Evolutionary conservation across 805 yeast genomes (phyloP).

Genomic region (Starmera amethionina): DNA sequence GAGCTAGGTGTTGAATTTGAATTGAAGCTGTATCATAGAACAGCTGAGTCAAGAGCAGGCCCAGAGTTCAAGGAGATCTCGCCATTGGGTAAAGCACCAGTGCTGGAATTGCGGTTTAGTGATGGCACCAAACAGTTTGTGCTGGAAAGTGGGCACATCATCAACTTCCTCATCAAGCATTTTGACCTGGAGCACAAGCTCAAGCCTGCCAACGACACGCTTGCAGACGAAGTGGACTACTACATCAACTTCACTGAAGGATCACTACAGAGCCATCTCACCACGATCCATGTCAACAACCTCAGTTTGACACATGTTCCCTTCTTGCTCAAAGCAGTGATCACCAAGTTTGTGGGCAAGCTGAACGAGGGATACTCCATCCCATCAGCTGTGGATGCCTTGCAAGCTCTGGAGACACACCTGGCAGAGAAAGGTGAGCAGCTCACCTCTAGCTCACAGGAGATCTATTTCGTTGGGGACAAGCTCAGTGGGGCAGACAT

Average conservation of each 20-base stretch:
- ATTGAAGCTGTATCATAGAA: conserved; percentile 41
- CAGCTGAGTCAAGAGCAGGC: conserved; percentile 38
- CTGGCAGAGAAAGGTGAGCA: conserved; percentile 22
- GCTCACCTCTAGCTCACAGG: neutral
- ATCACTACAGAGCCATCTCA: conserved; percentile 41
- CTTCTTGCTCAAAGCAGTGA: conserved; percentile 34
- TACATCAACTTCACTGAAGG: conserved; percentile 54
- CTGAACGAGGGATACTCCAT: conserved; percentile 38
- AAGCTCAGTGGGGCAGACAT: conserved; percentile 49
- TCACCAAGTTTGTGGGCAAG: conserved; percentile 31
- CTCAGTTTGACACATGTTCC: conserved; percentile 35
- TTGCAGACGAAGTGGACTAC: conserved; percentile 36
- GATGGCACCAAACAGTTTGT: conserved; percentile 22
- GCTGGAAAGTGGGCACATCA: conserved; percentile 55
- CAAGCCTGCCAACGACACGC: conserved; percentile 27
- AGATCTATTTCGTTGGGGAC: conserved; percentile 35
- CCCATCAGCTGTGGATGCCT: conserved; percentile 32
- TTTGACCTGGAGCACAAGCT: conserved; percentile 36
- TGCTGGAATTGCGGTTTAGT: conserved; percentile 35
- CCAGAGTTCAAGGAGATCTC: conserved; percentile 40
- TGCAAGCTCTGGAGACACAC: conserved; percentile 31
- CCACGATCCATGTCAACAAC: conserved; percentile 25
- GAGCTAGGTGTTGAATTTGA: conserved; percentile 46
- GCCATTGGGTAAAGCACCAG: conserved; percentile 57
- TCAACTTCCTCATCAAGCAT: conserved; percentile 38